Conservation (phyloP, 208 protist species). For the Tritrichomonas foetus region DNA sequence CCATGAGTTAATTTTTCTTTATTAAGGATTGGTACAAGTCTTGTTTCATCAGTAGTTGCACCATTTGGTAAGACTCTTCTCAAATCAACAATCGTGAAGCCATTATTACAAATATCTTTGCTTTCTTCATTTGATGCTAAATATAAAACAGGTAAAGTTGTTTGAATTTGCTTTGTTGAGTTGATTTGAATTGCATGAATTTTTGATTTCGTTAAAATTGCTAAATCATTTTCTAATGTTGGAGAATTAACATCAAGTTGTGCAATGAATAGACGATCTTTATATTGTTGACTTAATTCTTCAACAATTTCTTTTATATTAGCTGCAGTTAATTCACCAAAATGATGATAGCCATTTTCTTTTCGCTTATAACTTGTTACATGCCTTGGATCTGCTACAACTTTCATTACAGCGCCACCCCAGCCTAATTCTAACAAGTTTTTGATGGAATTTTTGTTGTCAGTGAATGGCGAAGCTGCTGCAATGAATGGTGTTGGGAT, state of each 20-base stretch:
- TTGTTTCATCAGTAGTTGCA: neutral
- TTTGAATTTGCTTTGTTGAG: neutral
- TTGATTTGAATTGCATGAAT: neutral
- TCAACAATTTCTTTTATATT: neutral
- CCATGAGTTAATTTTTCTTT: neutral
- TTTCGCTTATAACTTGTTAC: neutral
- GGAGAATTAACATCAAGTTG: neutral
- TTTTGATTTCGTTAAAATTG: neutral
- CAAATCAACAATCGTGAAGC: neutral
- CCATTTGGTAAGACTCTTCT: neutral
- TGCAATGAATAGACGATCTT: neutral
- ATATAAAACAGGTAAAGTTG: neutral
- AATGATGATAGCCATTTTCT: neutral
- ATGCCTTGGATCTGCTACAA: neutral
- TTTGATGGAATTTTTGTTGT: neutral
- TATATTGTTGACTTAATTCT: neutral
- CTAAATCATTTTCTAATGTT: neutral
- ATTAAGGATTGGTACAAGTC: neutral
- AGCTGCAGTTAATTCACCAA: neutral
- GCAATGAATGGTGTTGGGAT: neutral
- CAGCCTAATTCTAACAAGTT: neutral
- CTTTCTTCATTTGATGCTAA: neutral
- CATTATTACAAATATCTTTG: neutral
- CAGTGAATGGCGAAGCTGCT: constrained; percentile 23
- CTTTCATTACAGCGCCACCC: neutral